Conservation (phyloP, 257 asterid species). For the Parsonsia alboflavescens region DNA sequence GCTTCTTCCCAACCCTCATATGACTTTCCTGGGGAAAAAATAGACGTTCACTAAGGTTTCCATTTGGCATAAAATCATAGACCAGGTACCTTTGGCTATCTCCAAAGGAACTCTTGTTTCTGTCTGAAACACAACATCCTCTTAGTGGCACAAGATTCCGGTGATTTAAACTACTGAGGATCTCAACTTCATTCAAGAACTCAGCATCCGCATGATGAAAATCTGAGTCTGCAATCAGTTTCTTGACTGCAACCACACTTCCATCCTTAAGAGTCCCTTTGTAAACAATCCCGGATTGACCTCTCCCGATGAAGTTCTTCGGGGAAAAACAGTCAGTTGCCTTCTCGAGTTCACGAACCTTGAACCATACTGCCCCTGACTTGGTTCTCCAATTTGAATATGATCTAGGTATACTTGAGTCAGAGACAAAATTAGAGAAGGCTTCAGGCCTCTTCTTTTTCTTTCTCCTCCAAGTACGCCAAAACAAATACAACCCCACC, state of each 20-base stretch:
- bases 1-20: neutral
- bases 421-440: constrained; percentile 9
- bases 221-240: constrained; percentile 28
- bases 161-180: constrained; percentile 49
- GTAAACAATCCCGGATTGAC: constrained; percentile 52
- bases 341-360: constrained; percentile 36
- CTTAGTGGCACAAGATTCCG: constrained; percentile 45
- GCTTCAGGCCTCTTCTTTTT: constrained; percentile 10
- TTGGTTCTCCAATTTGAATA: constrained; percentile 46
- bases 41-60: constrained; percentile 38
- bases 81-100: constrained; percentile 40
- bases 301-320: constrained; percentile 47
- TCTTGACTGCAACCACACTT: constrained; percentile 47
- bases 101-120: constrained; percentile 1
- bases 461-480: constrained; percentile 13
- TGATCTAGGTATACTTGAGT: constrained; percentile 16
- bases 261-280: constrained; percentile 49
- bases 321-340: constrained; percentile 44
- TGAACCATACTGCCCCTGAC: constrained; percentile 33
- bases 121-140: constrained; percentile 41
- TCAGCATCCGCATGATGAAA: constrained; percentile 33
- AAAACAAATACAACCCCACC: constrained; percentile 22
- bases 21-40: constrained; percentile 18
- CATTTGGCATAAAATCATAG: constrained; percentile 59
- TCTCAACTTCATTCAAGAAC: constrained; percentile 47